A percentile compares a stretch with the other conserved stretches of the same genome.
phyloP scores from a whole-genome alignment of 768 basidiomycete genomes.

The Chalciporus pseudorubinellus region DNA sequence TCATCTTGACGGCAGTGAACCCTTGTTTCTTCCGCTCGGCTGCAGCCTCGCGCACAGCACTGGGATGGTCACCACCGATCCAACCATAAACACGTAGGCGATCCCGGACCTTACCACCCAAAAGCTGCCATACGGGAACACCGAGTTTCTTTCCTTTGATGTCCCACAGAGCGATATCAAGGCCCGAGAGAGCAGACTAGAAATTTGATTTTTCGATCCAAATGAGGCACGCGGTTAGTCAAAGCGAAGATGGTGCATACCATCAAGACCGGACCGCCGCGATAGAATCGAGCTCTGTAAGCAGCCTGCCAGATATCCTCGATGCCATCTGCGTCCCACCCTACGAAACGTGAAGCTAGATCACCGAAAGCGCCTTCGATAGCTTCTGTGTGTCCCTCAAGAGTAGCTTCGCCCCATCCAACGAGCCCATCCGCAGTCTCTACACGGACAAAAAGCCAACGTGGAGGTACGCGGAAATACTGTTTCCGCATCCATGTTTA shows the following conservation, averaged over 20 bases:
- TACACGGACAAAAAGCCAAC: conserved; percentile 74
- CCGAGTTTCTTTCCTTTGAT: conserved; percentile 78
- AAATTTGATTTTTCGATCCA: neutral
- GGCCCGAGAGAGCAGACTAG: conserved; percentile 52
- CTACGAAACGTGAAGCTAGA: conserved; percentile 56
- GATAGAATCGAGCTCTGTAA: conserved; percentile 68
- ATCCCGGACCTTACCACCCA: conserved; percentile 68
- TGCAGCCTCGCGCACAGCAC: conserved; percentile 51
- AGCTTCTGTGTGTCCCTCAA: conserved; percentile 73
- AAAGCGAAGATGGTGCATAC: conserved; percentile 25
- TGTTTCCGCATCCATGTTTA: conserved; percentile 15
- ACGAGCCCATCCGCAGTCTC: conserved; percentile 60
- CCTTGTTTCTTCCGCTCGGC: conserved; percentile 55
- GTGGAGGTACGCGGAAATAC: conserved; percentile 66
- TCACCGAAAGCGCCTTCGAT: conserved; percentile 65
- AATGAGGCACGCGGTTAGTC: neutral
- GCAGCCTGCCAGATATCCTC: conserved; percentile 72
- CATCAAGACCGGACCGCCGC: conserved; percentile 71
- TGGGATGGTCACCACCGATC: conserved; percentile 48
- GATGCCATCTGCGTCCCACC: conserved; percentile 61
- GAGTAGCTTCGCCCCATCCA: conserved; percentile 74
- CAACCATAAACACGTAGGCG: conserved; percentile 58
- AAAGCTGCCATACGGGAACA: conserved; percentile 60
- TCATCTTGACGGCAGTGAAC: conserved; percentile 74
- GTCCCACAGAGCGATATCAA: conserved; percentile 75